Evolutionary conservation across 1,139 yeast species (phyloP).

Genomic region (Yamadazyma diddensiae): DNA sequence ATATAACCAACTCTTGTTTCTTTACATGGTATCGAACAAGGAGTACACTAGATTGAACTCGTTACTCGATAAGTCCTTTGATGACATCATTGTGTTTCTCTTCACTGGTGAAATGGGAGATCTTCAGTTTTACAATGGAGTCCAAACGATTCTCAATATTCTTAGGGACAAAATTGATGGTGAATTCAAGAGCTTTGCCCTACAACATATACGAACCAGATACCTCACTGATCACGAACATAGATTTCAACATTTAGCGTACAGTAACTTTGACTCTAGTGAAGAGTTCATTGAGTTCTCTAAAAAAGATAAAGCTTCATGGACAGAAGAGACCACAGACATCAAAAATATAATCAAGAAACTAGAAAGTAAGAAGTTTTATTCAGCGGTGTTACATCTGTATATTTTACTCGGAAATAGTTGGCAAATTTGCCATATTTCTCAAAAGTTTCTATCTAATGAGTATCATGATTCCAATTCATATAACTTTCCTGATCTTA

Average conservation of each 20-base stretch:
- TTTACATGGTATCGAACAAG: slow-evolving; percentile 9
- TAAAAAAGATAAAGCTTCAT: slow-evolving; percentile 12
- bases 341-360: slow-evolving; percentile 5
- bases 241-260: slow-evolving; percentile 11
- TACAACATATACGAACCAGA: slow-evolving; percentile 6
- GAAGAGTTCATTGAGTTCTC: slow-evolving; percentile 13
- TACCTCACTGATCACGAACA: slow-evolving; percentile 9
- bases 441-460: slow-evolving; percentile 11
- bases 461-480: slow-evolving; percentile 6
- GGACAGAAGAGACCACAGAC: slow-evolving; percentile 10
- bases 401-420: slow-evolving; percentile 11
- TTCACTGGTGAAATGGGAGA: slow-evolving; percentile 1
- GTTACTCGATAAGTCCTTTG: slow-evolving; percentile 2
- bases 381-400: slow-evolving; percentile 13
- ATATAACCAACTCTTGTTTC: slow-evolving; percentile 11
- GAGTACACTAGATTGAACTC: slow-evolving; percentile 5
- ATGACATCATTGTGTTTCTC: slow-evolving; percentile 5
- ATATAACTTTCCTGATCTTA: slow-evolving; percentile 12
- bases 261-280: slow-evolving; percentile 8
- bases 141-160: slow-evolving; percentile 6
- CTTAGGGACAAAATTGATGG: slow-evolving; percentile 7
- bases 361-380: slow-evolving; percentile 6
- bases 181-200: slow-evolving; percentile 9
- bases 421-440: slow-evolving; percentile 16
- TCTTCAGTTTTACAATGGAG: slow-evolving; percentile 5